A percentile compares a stretch with the other conserved stretches of the same genome.
These are phyloP conservation scores for Logfia minima DNA, from an alignment of 129 eudicot genomes.

Conservation along the genomic window DNA sequence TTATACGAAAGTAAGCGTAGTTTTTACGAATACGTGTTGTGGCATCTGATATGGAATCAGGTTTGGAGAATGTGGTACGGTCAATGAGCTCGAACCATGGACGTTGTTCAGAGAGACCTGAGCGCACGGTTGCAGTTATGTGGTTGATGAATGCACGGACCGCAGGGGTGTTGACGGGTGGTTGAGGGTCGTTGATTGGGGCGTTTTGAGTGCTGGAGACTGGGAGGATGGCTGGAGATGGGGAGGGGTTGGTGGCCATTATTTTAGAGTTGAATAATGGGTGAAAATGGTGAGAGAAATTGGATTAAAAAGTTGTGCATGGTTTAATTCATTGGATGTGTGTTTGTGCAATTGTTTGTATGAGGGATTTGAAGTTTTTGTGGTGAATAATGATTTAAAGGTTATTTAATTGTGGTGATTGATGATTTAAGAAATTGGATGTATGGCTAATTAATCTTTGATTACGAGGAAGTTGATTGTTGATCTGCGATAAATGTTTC, in stretches of 20 bases:
- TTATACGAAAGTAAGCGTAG: constrained; percentile 72
- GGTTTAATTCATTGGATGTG: neutral
- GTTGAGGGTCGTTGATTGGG: constrained; percentile 27
- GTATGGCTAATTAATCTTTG: neutral
- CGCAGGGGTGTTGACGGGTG: constrained; percentile 50
- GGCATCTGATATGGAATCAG: constrained; percentile 80
- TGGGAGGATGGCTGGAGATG: constrained; percentile 55
- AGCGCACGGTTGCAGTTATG: constrained; percentile 49
- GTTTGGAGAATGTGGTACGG: constrained; percentile 79
- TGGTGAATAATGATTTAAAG: neutral
- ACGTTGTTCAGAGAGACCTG: constrained; percentile 71
- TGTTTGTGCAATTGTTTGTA: neutral
- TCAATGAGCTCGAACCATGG: constrained; percentile 87
- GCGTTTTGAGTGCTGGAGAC: constrained; percentile 34
- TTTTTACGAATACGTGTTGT: constrained; percentile 81
- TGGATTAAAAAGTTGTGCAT: neutral
- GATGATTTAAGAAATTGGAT: neutral
- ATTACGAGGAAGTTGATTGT: too few relatives aligned
- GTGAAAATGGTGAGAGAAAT: neutral
- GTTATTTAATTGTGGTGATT: neutral
- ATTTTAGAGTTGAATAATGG: neutral
- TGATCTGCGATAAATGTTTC: too few relatives aligned
- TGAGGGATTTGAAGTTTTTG: neutral
- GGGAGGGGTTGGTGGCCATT: constrained; percentile 45
- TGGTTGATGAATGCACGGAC: constrained; percentile 53